Conservation (phyloP, 768 basidiomycete genomes). For the Phanerochaete sordida region DNA sequence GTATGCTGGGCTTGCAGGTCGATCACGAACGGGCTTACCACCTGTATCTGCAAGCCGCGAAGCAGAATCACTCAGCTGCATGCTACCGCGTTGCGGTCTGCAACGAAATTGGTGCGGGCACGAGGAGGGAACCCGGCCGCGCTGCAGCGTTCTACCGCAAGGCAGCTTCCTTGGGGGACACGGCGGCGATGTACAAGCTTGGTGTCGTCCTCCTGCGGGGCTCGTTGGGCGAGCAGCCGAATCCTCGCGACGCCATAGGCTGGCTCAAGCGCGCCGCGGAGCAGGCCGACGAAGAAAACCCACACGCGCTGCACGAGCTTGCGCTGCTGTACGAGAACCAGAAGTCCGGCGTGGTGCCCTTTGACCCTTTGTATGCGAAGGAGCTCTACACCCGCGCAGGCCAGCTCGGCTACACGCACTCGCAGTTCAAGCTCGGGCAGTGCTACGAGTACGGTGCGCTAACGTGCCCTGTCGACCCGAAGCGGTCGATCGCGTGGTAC, state of each 20-base stretch:
- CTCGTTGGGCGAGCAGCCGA: conserved; percentile 74
- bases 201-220: conserved; percentile 95
- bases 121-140: conserved; percentile 79
- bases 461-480: conserved; percentile 89
- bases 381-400: conserved; percentile 87
- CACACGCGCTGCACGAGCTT: conserved; percentile 96
- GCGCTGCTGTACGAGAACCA: conserved; percentile 79
- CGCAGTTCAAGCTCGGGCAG: conserved; percentile 93
- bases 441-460: conserved; percentile 92
- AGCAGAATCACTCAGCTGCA: conserved; percentile 93
- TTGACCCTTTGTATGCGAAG: conserved; percentile 80
- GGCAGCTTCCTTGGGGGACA: conserved; percentile 93
- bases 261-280: conserved; percentile 95
- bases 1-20: conserved; percentile 90
- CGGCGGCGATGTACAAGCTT: conserved; percentile 99
- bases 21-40: conserved; percentile 99
- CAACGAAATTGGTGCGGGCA: conserved; percentile 98
- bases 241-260: conserved; percentile 86
- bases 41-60: conserved; percentile 93
- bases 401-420: conserved; percentile 88
- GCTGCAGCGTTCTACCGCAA: conserved; percentile 97
- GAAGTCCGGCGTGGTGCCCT: conserved; percentile 61
- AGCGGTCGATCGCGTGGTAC: conserved; percentile 96
- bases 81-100: conserved; percentile 98
- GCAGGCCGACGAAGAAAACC: conserved; percentile 97